Evolutionary conservation across 2,329 filamentous ascomycete species (phyloP), one percentile per base, ranked within the genome.

Genomic region (Alternaria arborescens): DNA sequence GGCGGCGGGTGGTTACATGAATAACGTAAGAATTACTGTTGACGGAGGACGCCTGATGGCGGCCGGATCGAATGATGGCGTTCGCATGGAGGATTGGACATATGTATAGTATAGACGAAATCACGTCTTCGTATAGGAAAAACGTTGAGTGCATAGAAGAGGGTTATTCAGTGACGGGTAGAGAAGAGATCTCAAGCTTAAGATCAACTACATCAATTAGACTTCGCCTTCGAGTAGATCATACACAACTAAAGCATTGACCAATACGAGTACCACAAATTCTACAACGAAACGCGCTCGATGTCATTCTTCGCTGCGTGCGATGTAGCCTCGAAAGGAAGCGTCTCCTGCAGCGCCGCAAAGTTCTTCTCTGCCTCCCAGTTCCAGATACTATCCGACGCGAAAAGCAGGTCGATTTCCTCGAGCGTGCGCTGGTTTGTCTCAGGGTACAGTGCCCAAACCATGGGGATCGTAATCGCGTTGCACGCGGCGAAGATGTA

Each of bases 391-490:
- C 83, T 88, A 18, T 88, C 82, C 1, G 87, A 84, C 0, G 89
- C 88, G 67, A 93, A 93, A 0, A 93, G 78, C 0, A 92, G 78
- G 62, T 93, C 88, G 82, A 93, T 92, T 71, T 92, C 90, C 70
- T 93, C 91, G 0, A 93, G 80, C 0, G 89, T 92, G 0, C 90
- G 85, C 73, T 91, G 88, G 71, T 89, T 91, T 3, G 87, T 91
- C 73, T 93, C 91, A 0, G 90, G 91, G 58, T 92, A 93, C 0
- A 93, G 71, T 0, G 88, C 88, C 88, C 89, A 93, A 0, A 92
- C 87, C 78, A 91, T 86, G 0, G 88, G 85, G 5, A 93, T 88
- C 1, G 85, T 84, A 30, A 91, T 75, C 8, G 88, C 77, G 70
- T 92, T 93, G 71, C 85, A 86, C 4, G 85, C 87, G 1, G 85